Evolutionary conservation across 768 basidiomycete species (phyloP).

Genomic region (Megacollybia marginata): DNA sequence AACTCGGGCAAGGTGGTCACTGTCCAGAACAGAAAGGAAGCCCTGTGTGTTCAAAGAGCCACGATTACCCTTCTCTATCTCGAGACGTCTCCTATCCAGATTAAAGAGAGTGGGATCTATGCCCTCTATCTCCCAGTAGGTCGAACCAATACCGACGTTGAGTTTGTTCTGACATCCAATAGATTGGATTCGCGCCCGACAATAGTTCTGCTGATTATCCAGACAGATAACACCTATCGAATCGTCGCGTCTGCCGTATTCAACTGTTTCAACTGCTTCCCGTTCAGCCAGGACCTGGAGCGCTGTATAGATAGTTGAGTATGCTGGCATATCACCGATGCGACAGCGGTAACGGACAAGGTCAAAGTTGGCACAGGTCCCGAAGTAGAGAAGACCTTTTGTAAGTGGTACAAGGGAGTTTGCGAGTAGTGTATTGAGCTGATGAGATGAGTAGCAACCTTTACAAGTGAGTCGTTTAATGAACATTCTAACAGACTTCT

Average conservation of each 20-base stretch:
- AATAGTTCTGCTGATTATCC: constrained; percentile 25
- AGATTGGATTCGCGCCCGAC: constrained; percentile 13
- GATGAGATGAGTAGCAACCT: background rate
- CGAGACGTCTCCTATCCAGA: constrained; percentile 9
- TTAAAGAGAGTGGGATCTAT: constrained; percentile 12
- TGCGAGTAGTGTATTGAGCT: background rate
- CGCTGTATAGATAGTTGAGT: constrained; percentile 7
- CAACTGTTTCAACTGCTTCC: constrained; percentile 8
- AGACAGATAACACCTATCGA: constrained; percentile 11
- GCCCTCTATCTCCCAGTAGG: constrained; percentile 8
- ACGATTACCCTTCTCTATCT: constrained; percentile 5
- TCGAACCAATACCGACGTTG: constrained; percentile 13
- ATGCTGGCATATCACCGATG: no score
- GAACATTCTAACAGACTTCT: no score
- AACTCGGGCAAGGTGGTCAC: constrained; percentile 13
- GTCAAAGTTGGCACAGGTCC: background rate
- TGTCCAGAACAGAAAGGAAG: constrained; percentile 17
- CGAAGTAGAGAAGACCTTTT: background rate
- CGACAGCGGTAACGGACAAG: no score
- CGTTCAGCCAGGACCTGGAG: constrained; percentile 12
- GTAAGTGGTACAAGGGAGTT: background rate
- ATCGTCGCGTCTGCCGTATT: constrained; percentile 7
- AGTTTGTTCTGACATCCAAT: constrained; percentile 20
- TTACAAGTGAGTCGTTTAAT: no score
- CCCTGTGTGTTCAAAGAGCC: constrained; percentile 11